Evolutionary conservation across 768 basidiomycete genomes (phyloP), one percentile per base, ranked within the genome.

Genomic region (Gloeophyllum trabeum): DNA sequence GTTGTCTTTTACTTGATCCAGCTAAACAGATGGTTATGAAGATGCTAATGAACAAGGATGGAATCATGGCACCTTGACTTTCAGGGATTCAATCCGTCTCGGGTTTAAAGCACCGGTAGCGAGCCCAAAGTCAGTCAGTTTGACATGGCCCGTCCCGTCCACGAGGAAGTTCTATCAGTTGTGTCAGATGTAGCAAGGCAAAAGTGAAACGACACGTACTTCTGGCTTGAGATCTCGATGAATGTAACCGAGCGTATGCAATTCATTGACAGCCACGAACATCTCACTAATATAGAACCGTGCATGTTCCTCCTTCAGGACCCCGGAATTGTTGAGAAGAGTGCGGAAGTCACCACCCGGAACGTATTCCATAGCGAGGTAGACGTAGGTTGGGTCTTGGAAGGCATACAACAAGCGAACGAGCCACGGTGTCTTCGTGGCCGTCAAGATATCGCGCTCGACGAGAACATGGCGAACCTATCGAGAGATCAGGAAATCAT

Each of bases 341-440:
- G 96, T 99, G 14, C 96, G 77, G 67, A 99, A 99, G 58, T 99
- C 96, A 39, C 96, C 96, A 18, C 96, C 96, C 1, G 93, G 92
- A 14, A 98, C 93, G 57, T 96, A 98, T 69, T 98, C 93, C 94
- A 98, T 98, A 1, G 94, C 94, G 36, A 98, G 82, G 57, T 93
- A 98, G 14, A 98, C 91, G 52, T 86, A 71, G 43, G 84, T 71
- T 0, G 77, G 67, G 54, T 99, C 94, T 61, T 99, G 96, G 64
- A 99, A 99, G 2, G 96, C 96, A 56, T 99, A 99, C 3, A 99
- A 66, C 5, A 99, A 68, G 20, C 82, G 71, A 37, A 98, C 96
- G 44, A 99, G 73, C 96, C 96, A 99, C 1, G 94, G 90, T 0
- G 92, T 94, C 61, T 94, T 93, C 21, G 94, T 97, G 1, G 92